Evolutionary conservation across 805 yeast species (phyloP), one percentile per base, ranked within the genome.

Genomic region (Ogataea salicorniae): DNA sequence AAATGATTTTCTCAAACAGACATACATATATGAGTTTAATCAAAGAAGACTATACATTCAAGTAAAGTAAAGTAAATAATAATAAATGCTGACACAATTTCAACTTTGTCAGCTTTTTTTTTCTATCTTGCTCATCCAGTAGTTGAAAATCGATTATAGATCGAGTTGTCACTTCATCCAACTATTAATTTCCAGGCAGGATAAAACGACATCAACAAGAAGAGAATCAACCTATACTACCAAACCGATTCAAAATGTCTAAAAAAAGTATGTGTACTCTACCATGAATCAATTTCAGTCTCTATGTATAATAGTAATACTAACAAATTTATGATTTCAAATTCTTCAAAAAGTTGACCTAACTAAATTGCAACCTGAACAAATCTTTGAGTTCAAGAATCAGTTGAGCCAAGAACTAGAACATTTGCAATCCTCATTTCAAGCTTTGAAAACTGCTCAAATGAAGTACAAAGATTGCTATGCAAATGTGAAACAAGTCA

Each of bases 381-480:
- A 94, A 66, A 74, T 94, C 43, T 72, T 81, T 29, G 91, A 88
- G 55, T 81, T 94, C 64, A 86, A 94, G 57, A 83, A 83, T 55
- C 87, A 84, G 59, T 76, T 94, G 20, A 92, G 88, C 56, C 83
- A 81, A 58, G 99, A 94, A 63, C 72, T 91, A 37, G 87, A 87
- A 57, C 96, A 91, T 60, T 81, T 94, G 58, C 77, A 87, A 17
- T 83, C 84, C 41, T 91, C 98, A 0, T 76, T 86, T 49, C 84
- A 82, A 55, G 96, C 97, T 5, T 75, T 94, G 38, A 80, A 81
- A 49, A 76, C 89, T 40, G 98, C 98, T 3, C 87, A 84, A 60
- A 68, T 76, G 43, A 91, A 87, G 67, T 87, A 90, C 62, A 76
- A 75, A 54, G 96, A 91, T 55, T 92, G 97, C 65, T 75, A 82